A percentile compares a stretch with the other conserved stretches of the same genome.
Evolutionary conservation across 2,329 filamentous ascomycete species (phyloP).

Genomic region (Chrysosporium keratinophilum): DNA sequence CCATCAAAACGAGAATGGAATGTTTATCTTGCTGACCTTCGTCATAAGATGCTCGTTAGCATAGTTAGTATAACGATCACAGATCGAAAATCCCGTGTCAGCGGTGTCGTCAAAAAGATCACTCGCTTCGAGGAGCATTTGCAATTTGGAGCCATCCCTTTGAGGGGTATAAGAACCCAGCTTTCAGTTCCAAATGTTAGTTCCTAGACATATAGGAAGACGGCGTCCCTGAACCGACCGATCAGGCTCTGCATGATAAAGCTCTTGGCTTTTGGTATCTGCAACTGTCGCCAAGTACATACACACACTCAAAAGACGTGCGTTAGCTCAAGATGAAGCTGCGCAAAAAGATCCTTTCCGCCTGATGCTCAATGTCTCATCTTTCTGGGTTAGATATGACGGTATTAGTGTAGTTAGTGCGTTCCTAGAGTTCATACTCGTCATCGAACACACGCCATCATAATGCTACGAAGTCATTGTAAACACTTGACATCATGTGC

Average conservation of each 20-base stretch:
- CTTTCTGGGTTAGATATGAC: conserved; percentile 26
- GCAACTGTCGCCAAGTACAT: conserved; percentile 23
- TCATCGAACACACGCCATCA: conserved; percentile 51
- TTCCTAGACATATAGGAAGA: conserved; percentile 28
- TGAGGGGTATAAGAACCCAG: conserved; percentile 30
- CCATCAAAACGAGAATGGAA: conserved; percentile 9
- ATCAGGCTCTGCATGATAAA: conserved; percentile 27
- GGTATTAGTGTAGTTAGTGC: conserved; percentile 40
- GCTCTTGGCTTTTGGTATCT: conserved; percentile 25
- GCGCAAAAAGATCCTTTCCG: conserved; percentile 30
- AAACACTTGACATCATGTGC: too few relatives aligned
- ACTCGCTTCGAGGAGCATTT: conserved; percentile 31
- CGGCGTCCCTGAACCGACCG: conserved; percentile 26
- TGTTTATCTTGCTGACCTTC: conserved; percentile 8
- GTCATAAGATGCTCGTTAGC: conserved; percentile 9
- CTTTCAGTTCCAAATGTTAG: conserved; percentile 23
- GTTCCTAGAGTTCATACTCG: conserved; percentile 42
- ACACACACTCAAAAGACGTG: too few relatives aligned
- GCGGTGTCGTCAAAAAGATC: conserved; percentile 38
- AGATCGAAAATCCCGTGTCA: conserved; percentile 30
- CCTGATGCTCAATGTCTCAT: conserved; percentile 25
- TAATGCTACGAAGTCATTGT: too few relatives aligned
- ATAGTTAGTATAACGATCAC: neutral
- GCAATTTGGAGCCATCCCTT: conserved; percentile 28
- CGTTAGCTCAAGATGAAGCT: conserved; percentile 28